A percentile compares a stretch with the other conserved stretches of the same genome.
phyloP scores from a whole-genome alignment of 441 rosid genomes.

The Dalechampia spathulata region DNA sequence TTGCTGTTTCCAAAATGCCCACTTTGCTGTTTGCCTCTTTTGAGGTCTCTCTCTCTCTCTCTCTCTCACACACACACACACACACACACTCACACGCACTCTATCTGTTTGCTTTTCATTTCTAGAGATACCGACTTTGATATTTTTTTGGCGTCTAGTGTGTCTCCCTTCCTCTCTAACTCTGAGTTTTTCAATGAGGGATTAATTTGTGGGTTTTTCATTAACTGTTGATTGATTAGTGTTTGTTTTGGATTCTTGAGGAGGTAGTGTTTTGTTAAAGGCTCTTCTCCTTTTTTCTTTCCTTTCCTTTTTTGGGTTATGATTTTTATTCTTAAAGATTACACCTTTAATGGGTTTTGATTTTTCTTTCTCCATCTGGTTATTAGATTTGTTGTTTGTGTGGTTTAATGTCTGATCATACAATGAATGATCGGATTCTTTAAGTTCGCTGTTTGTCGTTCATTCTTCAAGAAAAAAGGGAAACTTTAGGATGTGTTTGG shows the following conservation, averaged over 20 bases:
- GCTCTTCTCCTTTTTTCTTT: no score
- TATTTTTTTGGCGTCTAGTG: background rate
- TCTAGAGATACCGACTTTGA: slow-evolving; percentile 4
- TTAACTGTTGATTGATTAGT: no score
- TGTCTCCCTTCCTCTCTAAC: no score
- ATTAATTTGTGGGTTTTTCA: no score
- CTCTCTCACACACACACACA: no score
- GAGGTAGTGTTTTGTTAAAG: no score
- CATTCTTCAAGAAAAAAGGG: background rate
- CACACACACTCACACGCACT: no score
- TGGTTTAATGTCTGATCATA: slow-evolving; percentile 8
- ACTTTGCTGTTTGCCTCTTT: slow-evolving; percentile 10
- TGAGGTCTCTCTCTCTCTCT: slow-evolving; percentile 8
- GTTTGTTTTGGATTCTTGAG: no score
- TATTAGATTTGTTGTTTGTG: background rate
- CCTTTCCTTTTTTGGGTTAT: slow-evolving; percentile 7
- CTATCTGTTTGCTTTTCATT: no score
- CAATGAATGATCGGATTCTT: slow-evolving; percentile 1
- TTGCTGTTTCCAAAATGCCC: slow-evolving; percentile 23
- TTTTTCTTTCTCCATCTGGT: background rate
- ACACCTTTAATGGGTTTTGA: slow-evolving; percentile 12
- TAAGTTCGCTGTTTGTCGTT: background rate
- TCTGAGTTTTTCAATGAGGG: no score
- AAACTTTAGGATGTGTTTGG: background rate
- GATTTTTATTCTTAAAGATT: background rate